Base-by-base conservation (phyloP, 306 rosid genomes). In the Begonia masoniana region DNA sequence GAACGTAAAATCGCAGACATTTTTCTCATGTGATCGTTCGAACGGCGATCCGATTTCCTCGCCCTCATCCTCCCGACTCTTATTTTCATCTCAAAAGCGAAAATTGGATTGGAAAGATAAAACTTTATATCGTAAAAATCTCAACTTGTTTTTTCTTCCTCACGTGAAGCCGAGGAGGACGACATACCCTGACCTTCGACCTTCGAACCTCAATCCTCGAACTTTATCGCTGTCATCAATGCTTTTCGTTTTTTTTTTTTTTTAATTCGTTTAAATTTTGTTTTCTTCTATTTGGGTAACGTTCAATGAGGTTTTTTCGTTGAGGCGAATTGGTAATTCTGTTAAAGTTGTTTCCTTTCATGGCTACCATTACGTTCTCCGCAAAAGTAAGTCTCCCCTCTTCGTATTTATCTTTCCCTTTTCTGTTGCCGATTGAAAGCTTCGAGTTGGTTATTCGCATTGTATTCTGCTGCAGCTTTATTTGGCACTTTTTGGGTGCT, bases 21-120 rank as follows among this genome's bases (percentile, higher is more conserved):
- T 31, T 31, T 31, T 31, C 39, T 31, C 39, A 4, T 31, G 8
- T 31, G 39, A 31, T 31, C 39, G 8, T 21, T 50, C 54, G 10
- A 50, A 15, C 23, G 54, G 54, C 21, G 54, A 50, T 50, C 54
- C 54, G 1, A 50, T 50, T 50, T 50, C 31, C 54, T 50, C 54
- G 54, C 54, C 0, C 54, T 15, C 3, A 7, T 3, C 21, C 54
- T 50, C 54, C 21, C 21, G 35, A 5, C 54, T 50, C 23, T 50
- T 10, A n/a, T 21, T 2, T 12, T 50, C 21, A 6, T 50, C 21
- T 15, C 54, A 31, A 31, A 31, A 4, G 5, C 39, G 8, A 31
- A 5, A 31, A 31, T 31, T 31, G 39, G 39, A 31, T 31, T 4
- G 9, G 1, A 31, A 31, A 3, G 39, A 31, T 31, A 17, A 17